Percentiles rank a stretch among this genome's conserved stretches.
These are phyloP conservation scores for Glonium stellatum DNA, from an alignment of 495 filamentous ascomycete species.

Conservation along the genomic window DNA sequence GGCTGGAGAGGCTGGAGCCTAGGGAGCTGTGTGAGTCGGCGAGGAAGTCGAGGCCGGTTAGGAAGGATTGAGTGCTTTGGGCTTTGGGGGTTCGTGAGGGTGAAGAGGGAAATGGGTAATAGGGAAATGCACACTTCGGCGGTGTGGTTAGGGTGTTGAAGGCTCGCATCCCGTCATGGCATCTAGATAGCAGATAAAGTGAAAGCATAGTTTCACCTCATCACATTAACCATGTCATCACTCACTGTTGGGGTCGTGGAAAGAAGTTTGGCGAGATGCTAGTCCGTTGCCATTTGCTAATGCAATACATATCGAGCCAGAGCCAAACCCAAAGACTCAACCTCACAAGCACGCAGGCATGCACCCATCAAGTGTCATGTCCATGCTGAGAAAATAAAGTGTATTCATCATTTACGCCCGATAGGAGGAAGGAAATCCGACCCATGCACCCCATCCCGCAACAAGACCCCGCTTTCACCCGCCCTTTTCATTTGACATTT, in stretches of 20 bases:
- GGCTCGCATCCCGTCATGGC: neutral
- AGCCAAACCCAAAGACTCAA: slow-evolving; percentile 1
- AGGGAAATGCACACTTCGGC: neutral
- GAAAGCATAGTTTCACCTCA: too few species aligned
- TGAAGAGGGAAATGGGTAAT: neutral
- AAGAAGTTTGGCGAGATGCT: neutral
- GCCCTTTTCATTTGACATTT: neutral
- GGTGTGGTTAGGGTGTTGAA: neutral
- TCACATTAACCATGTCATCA: too few species aligned
- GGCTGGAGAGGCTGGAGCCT: slow-evolving; percentile 34
- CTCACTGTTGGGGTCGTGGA: neutral
- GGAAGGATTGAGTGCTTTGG: slow-evolving; percentile 13
- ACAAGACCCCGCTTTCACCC: slow-evolving; percentile 8
- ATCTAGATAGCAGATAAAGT: neutral
- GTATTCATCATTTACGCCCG: slow-evolving; percentile 19
- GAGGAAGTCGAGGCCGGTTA: slow-evolving; percentile 33
- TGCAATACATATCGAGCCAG: neutral
- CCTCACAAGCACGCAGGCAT: slow-evolving; percentile 1
- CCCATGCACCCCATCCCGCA: slow-evolving; percentile 2
- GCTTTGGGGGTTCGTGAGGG: neutral
- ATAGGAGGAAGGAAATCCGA: slow-evolving; percentile 12
- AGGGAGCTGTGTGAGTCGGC: slow-evolving; percentile 35
- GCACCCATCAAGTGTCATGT: slow-evolving; percentile 4
- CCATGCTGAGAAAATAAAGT: slow-evolving; percentile 8
- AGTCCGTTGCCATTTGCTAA: slow-evolving; percentile 7